These are phyloP conservation scores for Isabelozyma pseudorhagii DNA, from an alignment of 805 yeast genomes.

Conservation along the genomic window DNA sequence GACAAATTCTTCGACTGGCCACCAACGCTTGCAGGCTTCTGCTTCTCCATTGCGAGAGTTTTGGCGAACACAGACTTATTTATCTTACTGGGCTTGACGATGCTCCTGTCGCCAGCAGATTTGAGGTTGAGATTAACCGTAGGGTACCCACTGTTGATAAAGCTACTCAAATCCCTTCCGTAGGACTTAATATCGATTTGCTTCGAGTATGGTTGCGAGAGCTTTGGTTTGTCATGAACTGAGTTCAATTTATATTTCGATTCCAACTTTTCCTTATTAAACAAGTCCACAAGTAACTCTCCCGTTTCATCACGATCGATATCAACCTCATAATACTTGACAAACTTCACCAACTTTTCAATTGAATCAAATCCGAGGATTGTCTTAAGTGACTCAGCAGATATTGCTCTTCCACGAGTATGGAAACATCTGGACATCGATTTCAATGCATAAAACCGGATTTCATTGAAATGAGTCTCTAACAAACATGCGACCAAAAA, in stretches of 20 bases:
- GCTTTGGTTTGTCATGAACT: slow-evolving; percentile 34
- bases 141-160: slow-evolving; percentile 32
- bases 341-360: slow-evolving; percentile 53
- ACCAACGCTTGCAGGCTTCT: background rate
- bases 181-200: slow-evolving; percentile 26
- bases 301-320: slow-evolving; percentile 26
- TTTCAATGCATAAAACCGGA: slow-evolving; percentile 70
- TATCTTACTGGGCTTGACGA: background rate
- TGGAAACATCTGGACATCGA: slow-evolving; percentile 67
- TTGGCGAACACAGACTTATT: background rate
- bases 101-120: slow-evolving; percentile 1
- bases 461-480: slow-evolving; percentile 77
- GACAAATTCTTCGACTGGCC: background rate
- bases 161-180: slow-evolving; percentile 17
- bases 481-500: slow-evolving; percentile 68
- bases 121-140: slow-evolving; percentile 23
- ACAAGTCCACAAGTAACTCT: slow-evolving; percentile 32
- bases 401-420: slow-evolving; percentile 64
- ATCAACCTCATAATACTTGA: slow-evolving; percentile 61
- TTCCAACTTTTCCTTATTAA: slow-evolving; percentile 41
- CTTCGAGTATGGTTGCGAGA: slow-evolving; percentile 31
- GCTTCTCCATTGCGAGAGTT: background rate
- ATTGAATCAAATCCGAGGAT: slow-evolving; percentile 67
- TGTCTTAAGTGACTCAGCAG: slow-evolving; percentile 42
- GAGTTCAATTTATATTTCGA: slow-evolving; percentile 36